Conservation (phyloP, 1,284 basidiomycete genomes). For the Pseudozyma sp. region DNA sequence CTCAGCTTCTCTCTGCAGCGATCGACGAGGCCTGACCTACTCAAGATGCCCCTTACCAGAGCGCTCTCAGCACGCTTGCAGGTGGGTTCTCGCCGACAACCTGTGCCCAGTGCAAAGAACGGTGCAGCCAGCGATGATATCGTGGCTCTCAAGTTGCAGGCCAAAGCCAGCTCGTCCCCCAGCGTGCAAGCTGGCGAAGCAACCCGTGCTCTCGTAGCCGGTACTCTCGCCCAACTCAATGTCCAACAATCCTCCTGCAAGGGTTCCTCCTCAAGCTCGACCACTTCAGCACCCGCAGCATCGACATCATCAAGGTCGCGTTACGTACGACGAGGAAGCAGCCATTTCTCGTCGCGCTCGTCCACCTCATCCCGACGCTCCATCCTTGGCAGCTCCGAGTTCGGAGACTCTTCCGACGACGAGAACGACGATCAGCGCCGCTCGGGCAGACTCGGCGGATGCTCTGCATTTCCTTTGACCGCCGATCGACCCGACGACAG, state of each 20-base stretch:
- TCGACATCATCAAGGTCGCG: conserved; percentile 21
- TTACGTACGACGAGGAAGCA: conserved; percentile 14
- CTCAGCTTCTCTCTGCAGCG: no score
- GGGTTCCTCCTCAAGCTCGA: conserved; percentile 12
- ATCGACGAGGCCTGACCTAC: no score
- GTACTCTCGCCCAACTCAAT: conserved; percentile 31
- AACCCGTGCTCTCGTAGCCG: conserved; percentile 22
- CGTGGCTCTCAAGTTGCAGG: conserved; percentile 25
- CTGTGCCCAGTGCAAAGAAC: conserved; percentile 6
- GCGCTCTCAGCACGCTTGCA: conserved; percentile 36
- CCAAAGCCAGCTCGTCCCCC: conserved; percentile 7
- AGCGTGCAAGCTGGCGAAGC: not conserved
- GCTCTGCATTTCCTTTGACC: conserved; percentile 19
- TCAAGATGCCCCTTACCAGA: conserved; percentile 42
- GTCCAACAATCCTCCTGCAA: conserved; percentile 21
- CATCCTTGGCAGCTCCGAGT: conserved; percentile 46
- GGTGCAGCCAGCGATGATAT: conserved; percentile 15
- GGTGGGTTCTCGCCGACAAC: conserved; percentile 20
- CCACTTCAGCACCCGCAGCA: conserved; percentile 18
- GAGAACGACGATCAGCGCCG: conserved; percentile 25
- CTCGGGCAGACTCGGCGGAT: conserved; percentile 51
- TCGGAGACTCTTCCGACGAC: conserved; percentile 49
- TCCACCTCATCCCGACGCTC: conserved; percentile 36
- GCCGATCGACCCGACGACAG: conserved; percentile 54
- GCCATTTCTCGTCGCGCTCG: conserved; percentile 33